Evolutionary conservation across 1,284 basidiomycete species (phyloP), one percentile per base, ranked within the genome.

Genomic region (Austroboletus novae-zelandiae): DNA sequence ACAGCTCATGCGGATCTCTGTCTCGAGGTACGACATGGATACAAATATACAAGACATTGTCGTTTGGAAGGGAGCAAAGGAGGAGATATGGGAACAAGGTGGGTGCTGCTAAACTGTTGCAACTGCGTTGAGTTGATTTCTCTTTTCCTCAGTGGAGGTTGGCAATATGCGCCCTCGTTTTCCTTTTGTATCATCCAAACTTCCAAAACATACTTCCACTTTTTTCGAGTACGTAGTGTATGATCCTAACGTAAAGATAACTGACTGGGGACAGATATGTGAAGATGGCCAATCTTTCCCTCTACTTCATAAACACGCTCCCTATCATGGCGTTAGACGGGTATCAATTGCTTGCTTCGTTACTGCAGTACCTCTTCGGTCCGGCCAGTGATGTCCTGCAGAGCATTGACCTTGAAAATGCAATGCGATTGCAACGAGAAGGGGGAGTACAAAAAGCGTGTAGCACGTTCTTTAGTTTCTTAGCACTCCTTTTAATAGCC

Each of bases 11-110:
- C 72, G 83, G 27, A 62, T 86, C 9, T 73, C 68, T 0, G 61
- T 74, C 27, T 48, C 56, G 39, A 62, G 58, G 46, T 36, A 56
- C 30, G 31, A 43, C 10, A 34, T 32, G 5, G n/a, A 30, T 20
- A 35, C 20, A 10, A 50, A 18, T 15, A 20, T 25, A 11, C 60
- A 64, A 20, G 61, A 69, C 14, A 68, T 76, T 0, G 65, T 89
- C 4, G 61, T 90, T 1, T 90, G 87, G 87, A 81, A 75, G 51
- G 88, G 87, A 1, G 81, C 84, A 1, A 68, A 66, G n/a, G 58
- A 60, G n/a, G 86, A 90, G 64, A 72, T 90, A 1, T 79, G 74
- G 68, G 79, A 86, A 44, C 80, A 89, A 75, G 80, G 87, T 86
- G 41, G 23, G 25, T 40, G 5, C 15, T 4, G 1, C n/a, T 18